A percentile compares a stretch with the other conserved stretches of the same genome.
phyloP scores from a whole-genome alignment of 2,329 filamentous ascomycete genomes.

The Alternaria sp. region DNA sequence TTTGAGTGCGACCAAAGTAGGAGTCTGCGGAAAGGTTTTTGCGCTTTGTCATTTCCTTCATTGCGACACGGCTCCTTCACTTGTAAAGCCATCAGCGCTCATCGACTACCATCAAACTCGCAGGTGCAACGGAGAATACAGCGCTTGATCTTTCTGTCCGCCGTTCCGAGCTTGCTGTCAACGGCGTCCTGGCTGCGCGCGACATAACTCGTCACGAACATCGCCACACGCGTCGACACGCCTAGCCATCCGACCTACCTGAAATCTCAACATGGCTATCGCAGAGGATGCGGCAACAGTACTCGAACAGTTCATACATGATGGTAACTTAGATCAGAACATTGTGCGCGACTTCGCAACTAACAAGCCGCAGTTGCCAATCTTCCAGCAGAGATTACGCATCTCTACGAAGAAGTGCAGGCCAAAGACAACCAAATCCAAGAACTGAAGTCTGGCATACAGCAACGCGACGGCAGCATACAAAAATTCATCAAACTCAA shows the following conservation, averaged over 20 bases:
- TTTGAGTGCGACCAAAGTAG: neutral
- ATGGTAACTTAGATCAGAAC: constrained; percentile 54
- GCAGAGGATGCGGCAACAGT: constrained; percentile 71
- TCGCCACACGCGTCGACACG: constrained; percentile 2
- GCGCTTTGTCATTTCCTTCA: constrained; percentile 6
- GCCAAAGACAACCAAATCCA: constrained; percentile 78
- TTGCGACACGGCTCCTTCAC: constrained; percentile 13
- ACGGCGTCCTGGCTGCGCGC: neutral
- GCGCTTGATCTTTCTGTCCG: neutral
- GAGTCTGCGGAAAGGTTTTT: neutral
- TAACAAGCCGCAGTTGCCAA: constrained; percentile 66
- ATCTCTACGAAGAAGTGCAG: constrained; percentile 82
- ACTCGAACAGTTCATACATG: constrained; percentile 78
- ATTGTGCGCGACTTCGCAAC: neutral
- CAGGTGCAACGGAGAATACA: neutral
- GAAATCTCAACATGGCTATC: constrained; percentile 37
- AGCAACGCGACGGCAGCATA: constrained; percentile 74
- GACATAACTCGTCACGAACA: neutral
- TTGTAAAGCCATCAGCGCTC: constrained; percentile 22
- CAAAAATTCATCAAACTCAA: constrained; percentile 83
- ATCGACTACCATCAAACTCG: constrained; percentile 26
- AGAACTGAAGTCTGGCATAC: constrained; percentile 72
- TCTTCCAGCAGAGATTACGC: constrained; percentile 80
- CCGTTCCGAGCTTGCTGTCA: neutral
- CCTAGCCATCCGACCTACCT: neutral